A percentile compares a stretch with the other conserved stretches of the same genome.
These are phyloP conservation scores for Suhomyces canberraensis DNA, from an alignment of 805 yeast species.

Conservation along the genomic window DNA sequence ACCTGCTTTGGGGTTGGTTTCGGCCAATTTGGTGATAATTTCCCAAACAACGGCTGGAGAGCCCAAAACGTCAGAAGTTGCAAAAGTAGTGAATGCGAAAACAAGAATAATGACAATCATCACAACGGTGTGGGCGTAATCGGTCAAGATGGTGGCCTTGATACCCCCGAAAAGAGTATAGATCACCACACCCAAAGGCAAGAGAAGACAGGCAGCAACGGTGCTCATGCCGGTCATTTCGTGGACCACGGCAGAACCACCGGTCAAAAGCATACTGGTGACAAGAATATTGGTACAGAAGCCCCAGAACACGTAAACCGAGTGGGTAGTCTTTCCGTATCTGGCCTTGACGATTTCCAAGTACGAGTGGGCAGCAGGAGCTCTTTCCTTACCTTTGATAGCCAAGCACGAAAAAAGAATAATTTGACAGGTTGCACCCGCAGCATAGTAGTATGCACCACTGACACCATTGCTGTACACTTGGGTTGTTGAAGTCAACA, in stretches of 20 bases:
- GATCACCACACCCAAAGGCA: constrained; percentile 71
- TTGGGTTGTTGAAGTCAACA: constrained; percentile 72
- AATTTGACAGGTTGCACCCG: constrained; percentile 90
- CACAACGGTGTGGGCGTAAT: constrained; percentile 47
- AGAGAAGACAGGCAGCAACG: constrained; percentile 75
- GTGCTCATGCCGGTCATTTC: constrained; percentile 81
- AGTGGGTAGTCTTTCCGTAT: constrained; percentile 75
- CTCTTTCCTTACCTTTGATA: constrained; percentile 81
- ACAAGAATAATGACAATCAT: constrained; percentile 72
- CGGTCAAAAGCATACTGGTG: constrained; percentile 87
- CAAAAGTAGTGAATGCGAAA: constrained; percentile 79
- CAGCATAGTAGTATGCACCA: constrained; percentile 82
- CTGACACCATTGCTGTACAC: constrained; percentile 72
- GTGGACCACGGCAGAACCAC: constrained; percentile 80
- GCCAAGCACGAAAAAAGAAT: constrained; percentile 83
- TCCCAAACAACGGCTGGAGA: constrained; percentile 84
- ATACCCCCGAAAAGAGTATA: constrained; percentile 45
- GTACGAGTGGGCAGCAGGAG: constrained; percentile 91
- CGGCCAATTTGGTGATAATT: constrained; percentile 57
- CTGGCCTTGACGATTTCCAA: constrained; percentile 79
- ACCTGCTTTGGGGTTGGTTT: constrained; percentile 64
- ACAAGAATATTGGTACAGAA: constrained; percentile 85
- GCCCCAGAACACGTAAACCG: constrained; percentile 71
- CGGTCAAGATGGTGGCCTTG: constrained; percentile 45
- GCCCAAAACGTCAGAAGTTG: constrained; percentile 67